Conservation (phyloP, 345 rosid species). For the Murraya paniculata region DNA sequence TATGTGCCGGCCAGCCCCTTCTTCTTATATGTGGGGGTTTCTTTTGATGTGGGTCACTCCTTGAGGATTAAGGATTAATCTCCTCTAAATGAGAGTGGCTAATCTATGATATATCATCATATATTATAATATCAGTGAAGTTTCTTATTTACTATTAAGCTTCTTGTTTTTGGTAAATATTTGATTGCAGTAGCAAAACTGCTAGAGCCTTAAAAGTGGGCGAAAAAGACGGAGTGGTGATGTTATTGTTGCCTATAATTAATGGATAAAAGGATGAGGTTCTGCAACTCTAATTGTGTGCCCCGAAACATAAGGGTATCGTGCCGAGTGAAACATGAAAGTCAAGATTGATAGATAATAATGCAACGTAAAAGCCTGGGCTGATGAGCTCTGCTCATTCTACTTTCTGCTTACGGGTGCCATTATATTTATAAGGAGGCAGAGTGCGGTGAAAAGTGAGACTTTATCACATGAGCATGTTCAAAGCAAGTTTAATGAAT, state of each 20-base stretch:
- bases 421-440: neutral
- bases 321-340: neutral
- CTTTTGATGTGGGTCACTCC: slow-evolving; percentile 26
- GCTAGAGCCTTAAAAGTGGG: neutral
- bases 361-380: neutral
- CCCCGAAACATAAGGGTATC: slow-evolving; percentile 10
- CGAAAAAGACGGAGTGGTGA: neutral
- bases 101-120: neutral
- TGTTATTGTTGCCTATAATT: neutral
- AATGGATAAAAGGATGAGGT: neutral
- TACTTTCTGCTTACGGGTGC: neutral
- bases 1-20: neutral
- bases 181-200: neutral
- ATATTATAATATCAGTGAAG: slow-evolving; percentile 20
- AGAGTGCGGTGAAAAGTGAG: neutral
- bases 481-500: neutral
- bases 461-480: neutral
- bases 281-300: neutral
- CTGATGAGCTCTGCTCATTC: neutral
- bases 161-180: neutral
- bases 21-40: neutral
- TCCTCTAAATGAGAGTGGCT: slow-evolving; percentile 36
- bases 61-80: neutral
- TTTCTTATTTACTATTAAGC: neutral
- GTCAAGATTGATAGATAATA: neutral